Conservation (phyloP, 116 monocot species). For the Iris pallida region DNA sequence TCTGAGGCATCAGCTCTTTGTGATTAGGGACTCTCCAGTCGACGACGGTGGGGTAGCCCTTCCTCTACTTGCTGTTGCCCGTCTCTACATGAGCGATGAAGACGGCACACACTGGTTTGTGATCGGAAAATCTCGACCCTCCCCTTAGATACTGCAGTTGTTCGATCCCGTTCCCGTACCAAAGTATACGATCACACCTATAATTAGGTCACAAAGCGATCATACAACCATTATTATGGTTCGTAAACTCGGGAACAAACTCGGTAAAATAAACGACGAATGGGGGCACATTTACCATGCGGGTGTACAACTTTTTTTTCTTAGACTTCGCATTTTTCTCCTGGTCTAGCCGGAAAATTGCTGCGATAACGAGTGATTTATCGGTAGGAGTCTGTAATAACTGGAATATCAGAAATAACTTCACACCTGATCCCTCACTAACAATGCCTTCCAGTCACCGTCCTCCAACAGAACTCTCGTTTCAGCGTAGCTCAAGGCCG, state of each 20-base stretch:
- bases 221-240: no score
- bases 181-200: conserved; percentile 92
- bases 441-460: conserved; percentile 6
- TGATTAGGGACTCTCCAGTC: conserved; percentile 16
- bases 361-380: no score
- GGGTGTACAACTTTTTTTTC: no score
- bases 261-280: no score
- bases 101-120: conserved; percentile 74
- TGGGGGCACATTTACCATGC: no score
- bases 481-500: conserved; percentile 68
- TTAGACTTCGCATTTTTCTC: no score
- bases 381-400: no score
- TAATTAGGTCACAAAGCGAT: background rate
- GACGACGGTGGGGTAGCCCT: conserved; percentile 30
- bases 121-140: conserved; percentile 87
- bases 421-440: conserved; percentile 15
- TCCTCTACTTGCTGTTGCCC: conserved; percentile 18
- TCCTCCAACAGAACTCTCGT: conserved; percentile 31
- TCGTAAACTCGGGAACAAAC: no score
- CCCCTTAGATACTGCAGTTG: conserved; percentile 81
- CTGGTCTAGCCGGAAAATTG: no score
- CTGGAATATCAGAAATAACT: no score
- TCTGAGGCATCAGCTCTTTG: conserved; percentile 49
- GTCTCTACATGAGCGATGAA: conserved; percentile 53
- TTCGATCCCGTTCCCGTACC: conserved; percentile 82